Conservation (phyloP, 768 basidiomycete genomes). For the Xerocomellus chrysenteron region DNA sequence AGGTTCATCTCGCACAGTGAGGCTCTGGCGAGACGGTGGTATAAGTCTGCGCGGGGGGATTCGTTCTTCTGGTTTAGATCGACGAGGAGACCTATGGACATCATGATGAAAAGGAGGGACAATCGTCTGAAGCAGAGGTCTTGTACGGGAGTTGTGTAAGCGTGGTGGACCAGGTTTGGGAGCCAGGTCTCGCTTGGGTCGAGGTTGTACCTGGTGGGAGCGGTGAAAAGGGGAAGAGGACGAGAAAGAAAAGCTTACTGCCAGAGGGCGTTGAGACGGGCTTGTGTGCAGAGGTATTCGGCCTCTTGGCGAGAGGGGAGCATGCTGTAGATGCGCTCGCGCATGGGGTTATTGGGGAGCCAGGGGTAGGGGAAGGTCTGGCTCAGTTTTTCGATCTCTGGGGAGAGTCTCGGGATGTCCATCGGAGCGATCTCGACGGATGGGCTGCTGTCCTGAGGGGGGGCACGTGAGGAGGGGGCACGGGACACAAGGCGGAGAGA, state of each 20-base stretch:
- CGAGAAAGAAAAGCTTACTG: slow-evolving; percentile 47
- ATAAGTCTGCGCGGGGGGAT: slow-evolving; percentile 58
- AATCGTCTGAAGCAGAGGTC: slow-evolving; percentile 65
- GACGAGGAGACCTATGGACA: slow-evolving; percentile 69
- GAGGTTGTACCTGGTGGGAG: slow-evolving; percentile 54
- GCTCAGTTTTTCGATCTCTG: slow-evolving; percentile 49
- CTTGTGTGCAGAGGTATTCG: slow-evolving; percentile 58
- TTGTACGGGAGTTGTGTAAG: slow-evolving; percentile 59
- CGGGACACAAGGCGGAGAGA: not conserved
- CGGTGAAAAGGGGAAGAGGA: not conserved
- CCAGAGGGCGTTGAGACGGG: slow-evolving; percentile 68
- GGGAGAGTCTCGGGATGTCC: slow-evolving; percentile 24
- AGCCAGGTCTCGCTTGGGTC: slow-evolving; percentile 70
- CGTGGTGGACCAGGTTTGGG: slow-evolving; percentile 66
- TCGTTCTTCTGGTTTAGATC: slow-evolving; percentile 58
- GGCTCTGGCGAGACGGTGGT: slow-evolving; percentile 65
- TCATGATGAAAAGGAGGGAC: slow-evolving; percentile 66
- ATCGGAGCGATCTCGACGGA: slow-evolving; percentile 22
- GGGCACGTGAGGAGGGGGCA: not conserved
- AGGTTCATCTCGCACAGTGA: slow-evolving; percentile 71
- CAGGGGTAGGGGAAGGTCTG: slow-evolving; percentile 71
- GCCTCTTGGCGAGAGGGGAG: slow-evolving; percentile 62
- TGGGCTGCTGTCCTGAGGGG: slow-evolving; percentile 23
- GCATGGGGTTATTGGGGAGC: slow-evolving; percentile 60
- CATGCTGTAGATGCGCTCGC: slow-evolving; percentile 61